These are phyloP conservation scores for Takashimella koratensis DNA, from an alignment of 1,284 basidiomycete genomes.

Conservation along the genomic window DNA sequence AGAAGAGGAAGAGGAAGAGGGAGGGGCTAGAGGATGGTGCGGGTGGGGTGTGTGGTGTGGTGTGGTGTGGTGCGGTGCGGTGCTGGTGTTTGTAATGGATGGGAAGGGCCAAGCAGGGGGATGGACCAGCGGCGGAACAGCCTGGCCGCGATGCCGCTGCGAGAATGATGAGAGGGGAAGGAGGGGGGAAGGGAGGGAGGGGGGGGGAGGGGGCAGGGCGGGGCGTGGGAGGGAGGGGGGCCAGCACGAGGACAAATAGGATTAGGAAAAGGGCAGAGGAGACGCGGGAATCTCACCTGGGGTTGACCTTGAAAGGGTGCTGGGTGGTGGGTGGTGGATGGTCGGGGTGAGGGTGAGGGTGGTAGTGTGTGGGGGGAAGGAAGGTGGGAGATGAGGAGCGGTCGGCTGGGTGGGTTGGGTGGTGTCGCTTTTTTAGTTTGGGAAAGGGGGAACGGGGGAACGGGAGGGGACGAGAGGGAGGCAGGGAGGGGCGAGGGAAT, in stretches of 20 bases:
- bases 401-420: too few relatives aligned
- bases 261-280: neutral
- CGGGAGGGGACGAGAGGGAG: neutral
- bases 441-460: neutral
- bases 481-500: neutral
- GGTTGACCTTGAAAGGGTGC: too few relatives aligned
- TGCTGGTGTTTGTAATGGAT: neutral
- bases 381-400: neutral
- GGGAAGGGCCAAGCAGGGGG: neutral
- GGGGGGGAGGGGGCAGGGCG: too few relatives aligned
- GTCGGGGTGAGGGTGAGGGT: neutral
- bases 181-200: neutral
- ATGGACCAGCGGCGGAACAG: neutral
- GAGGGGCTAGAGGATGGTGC: neutral
- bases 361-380: neutral
- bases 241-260: neutral
- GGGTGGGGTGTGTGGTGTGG: neutral
- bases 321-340: too few relatives aligned
- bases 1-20: neutral
- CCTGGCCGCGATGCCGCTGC: too few relatives aligned
- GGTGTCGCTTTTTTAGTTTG: too few relatives aligned
- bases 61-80: constrained; percentile 1
- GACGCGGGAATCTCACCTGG: too few relatives aligned
- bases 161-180: neutral
- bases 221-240: neutral